Base-by-base conservation (phyloP, 2,329 filamentous ascomycete species). In the Scedosporium aurantiacum region DNA sequence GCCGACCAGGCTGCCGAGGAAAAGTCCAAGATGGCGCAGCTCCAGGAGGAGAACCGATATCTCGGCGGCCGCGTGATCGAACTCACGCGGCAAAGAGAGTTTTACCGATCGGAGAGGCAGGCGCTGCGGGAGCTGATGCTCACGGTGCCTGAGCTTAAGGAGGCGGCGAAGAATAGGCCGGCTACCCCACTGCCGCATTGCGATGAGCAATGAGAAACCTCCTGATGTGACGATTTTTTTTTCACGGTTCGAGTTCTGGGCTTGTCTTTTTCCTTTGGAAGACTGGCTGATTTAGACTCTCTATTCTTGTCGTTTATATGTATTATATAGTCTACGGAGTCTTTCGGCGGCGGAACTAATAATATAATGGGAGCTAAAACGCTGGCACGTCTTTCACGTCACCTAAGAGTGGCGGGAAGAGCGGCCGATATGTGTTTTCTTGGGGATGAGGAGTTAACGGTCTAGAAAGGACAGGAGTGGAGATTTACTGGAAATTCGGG, bases 1-100 rank as follows among this genome's bases (percentile, higher is more conserved):
- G 95, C 94, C 10, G 74, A 89, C 91, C 69, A 87, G 88, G 72
- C 89, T 92, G 70, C 58, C 3, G 83, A 83, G 67, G 87, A 90
- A 70, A 88, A 87, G 63, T 54, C 45, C 7, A 28, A 50, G 4
- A 83, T 83, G 16, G 79, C 81, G 61, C 86, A 82, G 58, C 85
- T 93, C 64, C 79, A 88, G 58, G 83, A 85, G 66, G 76, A 93
- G 60, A 86, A 90, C 47, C 45, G 58, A 23, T 60, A 60, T 16
- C 47, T 60, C 25, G 58, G 58, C 2, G 58, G 58, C n/a, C 25
- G 58, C 14, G 58, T 60, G 14, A 60, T 60, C 32, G 45, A 60
- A 21, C 58, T 60, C n/a, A 55, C 58, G 41, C 28, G 47, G 18
- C 58, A 60, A 40, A 55, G 27, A 50, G 58, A 60, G 18, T 60